A percentile compares a stretch with the other conserved stretches of the same genome.
These are phyloP conservation scores for Vanrija pseudolonga DNA, from an alignment of 1,284 basidiomycete species.

Conservation along the genomic window DNA sequence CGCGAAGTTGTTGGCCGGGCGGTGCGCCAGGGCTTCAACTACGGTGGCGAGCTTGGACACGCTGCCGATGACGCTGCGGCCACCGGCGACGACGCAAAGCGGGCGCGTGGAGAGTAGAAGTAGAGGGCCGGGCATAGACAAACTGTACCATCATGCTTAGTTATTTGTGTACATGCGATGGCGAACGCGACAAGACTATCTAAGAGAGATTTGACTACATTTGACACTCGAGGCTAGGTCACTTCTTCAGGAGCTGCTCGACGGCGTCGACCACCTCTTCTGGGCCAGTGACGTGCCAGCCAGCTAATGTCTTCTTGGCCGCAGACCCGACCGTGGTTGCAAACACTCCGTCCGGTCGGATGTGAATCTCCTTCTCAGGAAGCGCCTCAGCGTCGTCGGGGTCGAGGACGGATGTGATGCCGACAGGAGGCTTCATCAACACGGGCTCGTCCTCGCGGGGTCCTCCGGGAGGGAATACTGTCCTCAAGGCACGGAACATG, in stretches of 20 bases:
- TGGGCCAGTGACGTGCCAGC: constrained; percentile 74
- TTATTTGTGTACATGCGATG: constrained; percentile 1
- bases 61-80: constrained; percentile 1
- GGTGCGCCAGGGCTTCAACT: constrained; percentile 35
- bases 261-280: constrained; percentile 48
- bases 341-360: constrained; percentile 70
- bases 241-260: constrained; percentile 30
- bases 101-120: constrained; percentile 9
- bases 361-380: constrained; percentile 60
- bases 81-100: constrained; percentile 11
- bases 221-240: background rate
- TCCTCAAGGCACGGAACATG: constrained; percentile 83
- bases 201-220: background rate
- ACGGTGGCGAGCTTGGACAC: constrained; percentile 17
- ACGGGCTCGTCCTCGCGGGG: constrained; percentile 52
- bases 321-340: constrained; percentile 81
- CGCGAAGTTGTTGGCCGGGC: constrained; percentile 41
- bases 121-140: background rate
- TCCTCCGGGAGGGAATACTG: constrained; percentile 50
- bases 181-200: no score
- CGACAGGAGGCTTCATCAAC: constrained; percentile 68
- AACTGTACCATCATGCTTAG: constrained; percentile 2
- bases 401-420: constrained; percentile 57
- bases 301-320: constrained; percentile 79
- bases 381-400: constrained; percentile 47